Conservation (phyloP, 768 basidiomycete species). For the Strobilomyces confusus region DNA sequence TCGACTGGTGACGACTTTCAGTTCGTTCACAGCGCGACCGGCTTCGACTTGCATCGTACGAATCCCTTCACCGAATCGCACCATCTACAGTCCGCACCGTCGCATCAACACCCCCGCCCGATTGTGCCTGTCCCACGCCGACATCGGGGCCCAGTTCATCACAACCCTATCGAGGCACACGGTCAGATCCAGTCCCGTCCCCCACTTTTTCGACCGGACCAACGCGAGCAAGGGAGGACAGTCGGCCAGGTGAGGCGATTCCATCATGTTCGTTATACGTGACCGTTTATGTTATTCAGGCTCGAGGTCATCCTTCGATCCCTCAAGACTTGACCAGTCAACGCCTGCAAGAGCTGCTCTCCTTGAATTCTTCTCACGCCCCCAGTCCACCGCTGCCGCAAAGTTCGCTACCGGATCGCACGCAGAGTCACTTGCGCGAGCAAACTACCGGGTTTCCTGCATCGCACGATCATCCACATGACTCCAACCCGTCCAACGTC, state of each 20-base stretch:
- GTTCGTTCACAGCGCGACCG: neutral
- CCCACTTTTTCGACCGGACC: neutral
- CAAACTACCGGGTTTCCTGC: neutral
- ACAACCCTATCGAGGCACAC: neutral
- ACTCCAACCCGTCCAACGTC: neutral
- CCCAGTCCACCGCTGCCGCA: neutral
- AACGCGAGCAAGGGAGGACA: neutral
- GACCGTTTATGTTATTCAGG: neutral
- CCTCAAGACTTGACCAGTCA: constrained; percentile 15
- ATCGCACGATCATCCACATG: neutral
- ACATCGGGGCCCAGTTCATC: neutral
- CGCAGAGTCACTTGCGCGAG: constrained; percentile 2
- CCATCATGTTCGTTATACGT: neutral
- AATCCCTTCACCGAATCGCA: neutral
- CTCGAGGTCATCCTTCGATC: neutral
- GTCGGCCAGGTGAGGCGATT: constrained; percentile 7
- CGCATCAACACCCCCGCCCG: constrained; percentile 11
- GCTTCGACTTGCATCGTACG: neutral
- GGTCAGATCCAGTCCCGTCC: neutral
- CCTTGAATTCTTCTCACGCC: constrained; percentile 3
- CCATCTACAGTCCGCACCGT: neutral
- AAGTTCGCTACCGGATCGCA: neutral
- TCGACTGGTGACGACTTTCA: neutral
- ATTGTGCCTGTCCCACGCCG: constrained; percentile 10
- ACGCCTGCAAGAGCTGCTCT: constrained; percentile 26